Percentiles rank a stretch among this genome's conserved stretches.
Conservation (phyloP, 2,329 filamentous ascomycete genomes). For the Dryadomyces quercivorus region DNA sequence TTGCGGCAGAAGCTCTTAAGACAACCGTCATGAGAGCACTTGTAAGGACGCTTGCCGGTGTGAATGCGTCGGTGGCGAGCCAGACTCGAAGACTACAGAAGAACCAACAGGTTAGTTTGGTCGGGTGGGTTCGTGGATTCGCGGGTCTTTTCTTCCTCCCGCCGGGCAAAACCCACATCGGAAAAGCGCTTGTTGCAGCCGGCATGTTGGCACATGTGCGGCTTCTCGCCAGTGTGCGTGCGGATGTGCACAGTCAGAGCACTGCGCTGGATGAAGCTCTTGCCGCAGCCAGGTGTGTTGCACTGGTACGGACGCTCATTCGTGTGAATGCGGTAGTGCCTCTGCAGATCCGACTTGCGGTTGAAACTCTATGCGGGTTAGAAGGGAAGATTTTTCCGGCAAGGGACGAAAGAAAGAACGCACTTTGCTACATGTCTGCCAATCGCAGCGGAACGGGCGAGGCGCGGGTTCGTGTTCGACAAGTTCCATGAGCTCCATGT, state of each 20-base stretch:
- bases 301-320: conserved; percentile 58
- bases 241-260: conserved; percentile 59
- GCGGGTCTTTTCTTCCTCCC: too few species aligned
- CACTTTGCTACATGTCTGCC: conserved; percentile 50
- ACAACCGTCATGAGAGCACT: conserved; percentile 48
- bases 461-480: conserved; percentile 51
- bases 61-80: conserved; percentile 55
- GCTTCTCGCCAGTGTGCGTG: conserved; percentile 76
- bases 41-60: conserved; percentile 54
- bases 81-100: conserved; percentile 46
- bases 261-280: conserved; percentile 61
- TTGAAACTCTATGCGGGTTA: conserved; percentile 49
- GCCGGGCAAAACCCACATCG: conserved; percentile 36
- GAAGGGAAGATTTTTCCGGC: neutral
- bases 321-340: conserved; percentile 60
- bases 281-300: conserved; percentile 46
- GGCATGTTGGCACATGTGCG: conserved; percentile 52
- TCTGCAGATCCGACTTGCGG: conserved; percentile 57
- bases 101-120: conserved; percentile 19
- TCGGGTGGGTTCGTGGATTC: too few species aligned
- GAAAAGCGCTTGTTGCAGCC: conserved; percentile 59
- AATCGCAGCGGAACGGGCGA: conserved; percentile 53
- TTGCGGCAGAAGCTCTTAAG: conserved; percentile 60
- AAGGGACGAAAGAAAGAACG: too few species aligned
- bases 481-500: conserved; percentile 53